Evolutionary conservation across 108 stramenopile genomes (phyloP), one percentile per base, ranked within the genome.

Genomic region (Nitzschia palea): DNA sequence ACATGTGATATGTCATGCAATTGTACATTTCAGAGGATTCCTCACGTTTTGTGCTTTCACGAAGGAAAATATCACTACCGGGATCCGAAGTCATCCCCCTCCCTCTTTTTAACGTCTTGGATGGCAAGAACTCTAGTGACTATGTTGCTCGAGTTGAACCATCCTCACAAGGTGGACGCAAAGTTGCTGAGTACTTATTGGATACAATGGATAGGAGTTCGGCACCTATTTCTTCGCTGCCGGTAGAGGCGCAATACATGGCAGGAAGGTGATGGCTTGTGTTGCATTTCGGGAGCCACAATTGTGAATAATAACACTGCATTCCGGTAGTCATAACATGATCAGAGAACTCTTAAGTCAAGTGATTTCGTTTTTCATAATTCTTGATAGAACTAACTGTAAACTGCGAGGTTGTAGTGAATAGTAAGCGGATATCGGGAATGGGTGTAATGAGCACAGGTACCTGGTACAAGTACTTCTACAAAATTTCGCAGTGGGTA

Each of bases 111-210:
- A 55, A 77, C 55, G 81, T 80, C 26, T 68, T 96, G 47, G 86
- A 96, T 74, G 93, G 93, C 31, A 91, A 86, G 27, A 65, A 65
- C 51, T 77, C 78, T 33, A 68, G 58, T 14, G 95, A 96, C 71
- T 96, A 96, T 73, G 82, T 88, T 31, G 83, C 84, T n/a, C 74
- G 95, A 37, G 95, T 96, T 25, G 95, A 96, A 68, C 95, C 95
- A 61, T 86, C 83, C 23, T 71, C 85, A n/a, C 27, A 34, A 9
- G 95, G 95, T 32, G 95, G 95, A 12, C 57, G 56, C 27, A 94
- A 94, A 62, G 88, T 96, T 88, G 95, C 93, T 33, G 86, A 86
- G 59, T 84, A 77, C 68, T 44, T 96, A 29, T 62, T 93, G 59
- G 76, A 88, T 66, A 52, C 63, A 2, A 82, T 91, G 40, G 71